Base-by-base conservation (phyloP, 1,284 basidiomycete species). In the Porodaedalea pini region DNA sequence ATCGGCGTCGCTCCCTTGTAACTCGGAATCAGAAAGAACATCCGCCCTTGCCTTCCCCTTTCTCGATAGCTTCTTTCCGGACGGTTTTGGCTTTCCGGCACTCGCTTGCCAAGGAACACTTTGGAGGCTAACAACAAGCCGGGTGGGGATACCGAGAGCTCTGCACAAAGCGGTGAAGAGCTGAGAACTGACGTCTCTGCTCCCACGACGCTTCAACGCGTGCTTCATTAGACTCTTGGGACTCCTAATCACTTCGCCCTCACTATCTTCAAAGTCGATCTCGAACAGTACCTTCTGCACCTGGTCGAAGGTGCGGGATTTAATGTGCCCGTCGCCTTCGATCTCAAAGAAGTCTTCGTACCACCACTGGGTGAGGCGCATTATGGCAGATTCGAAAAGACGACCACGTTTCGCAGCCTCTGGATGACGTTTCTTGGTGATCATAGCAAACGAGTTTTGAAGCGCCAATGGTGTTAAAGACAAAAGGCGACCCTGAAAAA, bases 151-250 rank as follows among this genome's bases (percentile, higher is more conserved):
- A 11, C 88, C 89, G 7, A 98, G 78, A 3, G 88, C 90, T 15
- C 97, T 80, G 68, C 94, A 94, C 0, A 98, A 75, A 0, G 91
- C 85, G 8, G 94, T 96, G 68, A 98, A 98, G 4, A 99, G 79
- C 66, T 96, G 92, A 0, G 93, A 90, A 59, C 90, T 92, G 37
- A 87, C 83, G 70, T 99, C 96, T 59, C 92, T 79, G 19, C 88
- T 92, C 2, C 95, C 97, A 56, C 75, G 78, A 57, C 81, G 81
- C 77, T 88, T 86, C 13, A 96, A 73, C 0, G 86, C 86, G 66
- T 94, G 92, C 67, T 94, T 94, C 86, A 93, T 92, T 40, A 98
- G 75, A 61, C 91, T 94, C 67, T 93, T 92, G 21, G 82, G 76
- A 48, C 85, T 88, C 36, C 85, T 77, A 29, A 97, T 82, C 4